Evolutionary conservation across 2,329 filamentous ascomycete species (phyloP).

Genomic region (Purpureocillium takamizusanense): DNA sequence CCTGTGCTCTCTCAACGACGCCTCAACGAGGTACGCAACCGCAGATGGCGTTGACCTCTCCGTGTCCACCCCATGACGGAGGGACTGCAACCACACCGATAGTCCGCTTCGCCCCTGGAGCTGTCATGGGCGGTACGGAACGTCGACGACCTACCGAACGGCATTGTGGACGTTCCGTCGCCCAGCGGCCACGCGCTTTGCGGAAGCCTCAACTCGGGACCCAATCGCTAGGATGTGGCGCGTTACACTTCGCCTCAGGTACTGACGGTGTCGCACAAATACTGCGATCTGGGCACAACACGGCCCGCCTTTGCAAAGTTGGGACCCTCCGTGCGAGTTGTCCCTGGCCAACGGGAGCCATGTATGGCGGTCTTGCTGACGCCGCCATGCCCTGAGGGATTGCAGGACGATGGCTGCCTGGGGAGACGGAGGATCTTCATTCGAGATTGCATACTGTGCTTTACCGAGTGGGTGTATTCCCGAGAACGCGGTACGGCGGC

Average conservation of each 20-base stretch:
- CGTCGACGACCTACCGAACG: background rate
- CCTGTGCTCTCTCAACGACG: background rate
- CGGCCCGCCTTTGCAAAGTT: too few species aligned
- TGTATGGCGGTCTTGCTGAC: too few species aligned
- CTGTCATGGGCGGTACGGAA: background rate
- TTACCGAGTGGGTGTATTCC: too few species aligned
- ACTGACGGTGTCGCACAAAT: slow-evolving; percentile 3
- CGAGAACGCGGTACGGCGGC: too few species aligned
- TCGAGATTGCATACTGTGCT: too few species aligned
- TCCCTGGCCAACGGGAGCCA: too few species aligned
- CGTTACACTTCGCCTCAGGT: slow-evolving; percentile 6
- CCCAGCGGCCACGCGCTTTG: background rate
- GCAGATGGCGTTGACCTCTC: background rate
- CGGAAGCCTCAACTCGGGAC: background rate
- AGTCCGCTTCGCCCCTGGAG: background rate
- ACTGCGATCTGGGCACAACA: background rate
- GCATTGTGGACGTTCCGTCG: too few species aligned
- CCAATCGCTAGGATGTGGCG: slow-evolving; percentile 4
- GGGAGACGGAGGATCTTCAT: too few species aligned
- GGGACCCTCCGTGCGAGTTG: too few species aligned
- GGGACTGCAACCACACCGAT: background rate
- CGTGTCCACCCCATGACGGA: background rate
- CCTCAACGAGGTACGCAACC: background rate
- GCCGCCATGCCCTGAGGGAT: too few species aligned
- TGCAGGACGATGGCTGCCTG: too few species aligned